These are phyloP conservation scores for Celoporthe dispersa DNA, from an alignment of 2,329 filamentous ascomycete species.

Conservation along the genomic window DNA sequence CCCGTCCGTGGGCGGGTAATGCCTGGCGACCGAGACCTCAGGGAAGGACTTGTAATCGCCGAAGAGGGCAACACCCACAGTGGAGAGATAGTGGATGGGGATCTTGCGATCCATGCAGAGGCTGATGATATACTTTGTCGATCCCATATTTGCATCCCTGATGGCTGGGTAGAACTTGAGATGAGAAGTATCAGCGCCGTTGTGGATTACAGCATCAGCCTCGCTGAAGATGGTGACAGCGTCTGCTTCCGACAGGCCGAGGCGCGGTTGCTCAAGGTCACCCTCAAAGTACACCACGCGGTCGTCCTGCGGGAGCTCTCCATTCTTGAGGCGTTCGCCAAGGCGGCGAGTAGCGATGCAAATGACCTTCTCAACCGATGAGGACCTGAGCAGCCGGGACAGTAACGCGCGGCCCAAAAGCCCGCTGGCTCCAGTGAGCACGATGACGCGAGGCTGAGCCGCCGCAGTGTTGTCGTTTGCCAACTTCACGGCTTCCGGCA, in stretches of 20 bases:
- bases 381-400: conserved; percentile 38
- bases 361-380: conserved; percentile 43
- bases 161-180: conserved; percentile 40
- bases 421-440: conserved; percentile 44
- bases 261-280: conserved; percentile 35
- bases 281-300: conserved; percentile 31
- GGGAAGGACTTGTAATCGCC: background rate
- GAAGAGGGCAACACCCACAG: conserved; percentile 16
- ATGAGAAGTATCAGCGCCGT: conserved; percentile 43
- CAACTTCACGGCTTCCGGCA: background rate
- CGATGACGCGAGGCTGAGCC: conserved; percentile 28
- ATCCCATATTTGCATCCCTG: conserved; percentile 35
- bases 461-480: background rate
- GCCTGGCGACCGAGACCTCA: background rate
- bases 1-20: conserved; percentile 16
- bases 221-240: conserved; percentile 18
- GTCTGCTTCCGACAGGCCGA: conserved; percentile 33
- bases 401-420: conserved; percentile 48
- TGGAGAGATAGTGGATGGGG: conserved; percentile 46
- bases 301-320: background rate
- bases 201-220: conserved; percentile 50
- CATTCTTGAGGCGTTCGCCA: background rate
- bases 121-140: conserved; percentile 37
- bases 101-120: conserved; percentile 33
- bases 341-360: conserved; percentile 46